These are phyloP conservation scores for Lecanicillium sp. DNA, from an alignment of 2,329 filamentous ascomycete genomes.

Conservation along the genomic window DNA sequence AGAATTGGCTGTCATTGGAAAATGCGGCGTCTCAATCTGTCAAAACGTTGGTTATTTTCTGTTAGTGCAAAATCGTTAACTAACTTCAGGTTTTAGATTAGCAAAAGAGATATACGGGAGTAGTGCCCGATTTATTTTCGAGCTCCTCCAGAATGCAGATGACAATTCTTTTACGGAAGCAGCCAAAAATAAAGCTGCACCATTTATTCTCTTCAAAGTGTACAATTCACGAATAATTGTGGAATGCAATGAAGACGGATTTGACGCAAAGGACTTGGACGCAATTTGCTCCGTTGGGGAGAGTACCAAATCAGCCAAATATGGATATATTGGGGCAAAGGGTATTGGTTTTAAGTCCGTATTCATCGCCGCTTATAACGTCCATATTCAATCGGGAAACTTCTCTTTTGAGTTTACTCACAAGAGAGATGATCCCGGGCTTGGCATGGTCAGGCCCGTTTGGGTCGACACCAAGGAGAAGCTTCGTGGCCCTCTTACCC, in stretches of 20 bases:
- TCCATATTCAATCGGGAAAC: slow-evolving; percentile 29
- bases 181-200: slow-evolving; percentile 10
- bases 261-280: slow-evolving; percentile 26
- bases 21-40: too few species aligned
- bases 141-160: slow-evolving; percentile 17
- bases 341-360: slow-evolving; percentile 41
- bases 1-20: too few species aligned
- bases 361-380: slow-evolving; percentile 30
- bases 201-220: slow-evolving; percentile 23
- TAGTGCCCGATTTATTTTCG: slow-evolving; percentile 9
- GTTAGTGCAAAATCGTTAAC: too few species aligned
- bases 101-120: slow-evolving; percentile 8
- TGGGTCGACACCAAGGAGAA: neutral
- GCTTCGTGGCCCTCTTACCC: neutral
- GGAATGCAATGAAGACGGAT: slow-evolving; percentile 40
- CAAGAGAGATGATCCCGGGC: neutral
- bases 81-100: slow-evolving; percentile 1
- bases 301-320: slow-evolving; percentile 31
- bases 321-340: slow-evolving; percentile 37
- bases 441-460: slow-evolving; percentile 1
- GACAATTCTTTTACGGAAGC: slow-evolving; percentile 31
- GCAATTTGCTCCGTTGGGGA: slow-evolving; percentile 34
- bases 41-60: too few species aligned
- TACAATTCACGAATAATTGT: slow-evolving; percentile 27
- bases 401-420: slow-evolving; percentile 32